Conservation (phyloP, 75 land plant species). For the Picea sitchensis region DNA sequence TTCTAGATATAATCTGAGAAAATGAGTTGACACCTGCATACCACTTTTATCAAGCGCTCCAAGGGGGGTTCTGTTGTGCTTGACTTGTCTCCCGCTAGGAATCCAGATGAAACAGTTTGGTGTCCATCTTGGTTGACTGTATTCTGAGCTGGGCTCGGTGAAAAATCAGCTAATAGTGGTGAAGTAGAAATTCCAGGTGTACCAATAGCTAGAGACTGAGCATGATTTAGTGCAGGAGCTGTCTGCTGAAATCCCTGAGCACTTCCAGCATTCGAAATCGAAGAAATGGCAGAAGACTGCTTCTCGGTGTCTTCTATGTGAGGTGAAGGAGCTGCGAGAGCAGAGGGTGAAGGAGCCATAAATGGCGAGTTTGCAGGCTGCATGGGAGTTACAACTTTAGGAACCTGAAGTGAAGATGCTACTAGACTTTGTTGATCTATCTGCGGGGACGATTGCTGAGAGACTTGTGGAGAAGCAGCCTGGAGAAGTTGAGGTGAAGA, state of each 20-base stretch:
- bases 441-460: conserved; percentile 90
- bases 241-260: conserved; percentile 32
- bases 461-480: conserved; percentile 81
- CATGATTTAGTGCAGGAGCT: conserved; percentile 16
- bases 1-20: not conserved
- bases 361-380: conserved; percentile 84
- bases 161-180: conserved; percentile 82
- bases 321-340: conserved; percentile 72
- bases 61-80: conserved; percentile 69
- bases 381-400: conserved; percentile 73
- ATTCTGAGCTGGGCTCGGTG: conserved; percentile 34
- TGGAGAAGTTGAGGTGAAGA: conserved; percentile 79
- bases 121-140: conserved; percentile 43
- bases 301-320: conserved; percentile 71
- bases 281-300: conserved; percentile 31
- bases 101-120: conserved; percentile 34
- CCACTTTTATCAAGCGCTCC: conserved; percentile 77
- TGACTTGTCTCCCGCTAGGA: conserved; percentile 43
- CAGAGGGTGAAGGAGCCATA: conserved; percentile 76
- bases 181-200: conserved; percentile 96
- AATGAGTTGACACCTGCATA: conserved; percentile 12
- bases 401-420: conserved; percentile 19
- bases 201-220: conserved; percentile 72
- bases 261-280: conserved; percentile 44
- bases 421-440: conserved; percentile 60